Evolutionary conservation across 176 grass and related monocot species (phyloP).

Genomic region (Oryza glumipatula): DNA sequence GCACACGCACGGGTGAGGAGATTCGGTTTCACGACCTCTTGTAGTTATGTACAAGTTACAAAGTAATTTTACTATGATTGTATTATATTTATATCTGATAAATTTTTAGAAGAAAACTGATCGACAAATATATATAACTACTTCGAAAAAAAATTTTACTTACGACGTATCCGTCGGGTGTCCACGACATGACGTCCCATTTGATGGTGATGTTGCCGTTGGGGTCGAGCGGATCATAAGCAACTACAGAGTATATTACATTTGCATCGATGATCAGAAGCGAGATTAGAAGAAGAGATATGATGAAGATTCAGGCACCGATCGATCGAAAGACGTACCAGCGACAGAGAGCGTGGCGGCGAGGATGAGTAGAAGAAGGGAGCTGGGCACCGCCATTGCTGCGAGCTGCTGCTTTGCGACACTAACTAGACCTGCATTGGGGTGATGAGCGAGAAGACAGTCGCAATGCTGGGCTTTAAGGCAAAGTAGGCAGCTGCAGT

Average conservation of each 20-base stretch:
- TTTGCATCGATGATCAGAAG: not conserved
- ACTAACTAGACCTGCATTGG: not conserved
- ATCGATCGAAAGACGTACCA: slow-evolving; percentile 23
- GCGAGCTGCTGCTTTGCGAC: not conserved
- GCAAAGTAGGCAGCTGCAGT: not conserved
- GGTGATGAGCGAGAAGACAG: too few species aligned
- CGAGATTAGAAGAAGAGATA: not conserved
- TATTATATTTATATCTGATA: too few species aligned
- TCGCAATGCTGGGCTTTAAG: slow-evolving; percentile 31
- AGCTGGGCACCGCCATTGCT: slow-evolving; percentile 32
- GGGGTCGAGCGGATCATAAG: slow-evolving; percentile 91
- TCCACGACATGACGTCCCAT: slow-evolving; percentile 98
- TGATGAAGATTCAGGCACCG: not conserved
- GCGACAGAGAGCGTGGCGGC: slow-evolving; percentile 58
- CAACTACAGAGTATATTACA: slow-evolving; percentile 39
- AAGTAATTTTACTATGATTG: too few species aligned
- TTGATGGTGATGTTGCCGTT: slow-evolving; percentile 97
- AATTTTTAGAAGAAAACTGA: too few species aligned
- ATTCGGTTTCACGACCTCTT: too few species aligned
- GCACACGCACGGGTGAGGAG: too few species aligned
- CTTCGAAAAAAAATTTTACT: not conserved
- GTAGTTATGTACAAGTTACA: too few species aligned
- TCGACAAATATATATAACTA: too few species aligned
- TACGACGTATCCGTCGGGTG: slow-evolving; percentile 91
- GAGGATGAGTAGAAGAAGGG: slow-evolving; percentile 41